Conservation (phyloP, 1,284 basidiomycete species). For the Ustilago bromivora region DNA sequence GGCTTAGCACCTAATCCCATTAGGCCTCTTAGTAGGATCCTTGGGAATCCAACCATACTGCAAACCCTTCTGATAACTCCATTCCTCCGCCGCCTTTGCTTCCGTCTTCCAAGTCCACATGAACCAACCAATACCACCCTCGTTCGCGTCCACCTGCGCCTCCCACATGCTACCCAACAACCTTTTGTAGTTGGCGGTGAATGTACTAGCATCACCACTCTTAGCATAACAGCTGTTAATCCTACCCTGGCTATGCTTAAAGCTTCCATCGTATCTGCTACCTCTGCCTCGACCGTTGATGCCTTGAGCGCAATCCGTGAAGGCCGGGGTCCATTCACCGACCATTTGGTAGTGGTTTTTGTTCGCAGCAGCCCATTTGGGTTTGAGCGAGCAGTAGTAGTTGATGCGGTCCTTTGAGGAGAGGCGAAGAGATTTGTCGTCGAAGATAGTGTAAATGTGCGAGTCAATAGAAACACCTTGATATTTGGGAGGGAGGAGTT, state of each 20-base stretch:
- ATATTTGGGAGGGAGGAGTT: conserved; percentile 74
- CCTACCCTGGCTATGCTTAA: conserved; percentile 64
- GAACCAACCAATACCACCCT: conserved; percentile 77
- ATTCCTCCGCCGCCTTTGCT: conserved; percentile 60
- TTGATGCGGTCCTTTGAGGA: conserved; percentile 52
- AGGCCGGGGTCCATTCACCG: conserved; percentile 72
- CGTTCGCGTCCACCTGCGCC: conserved; percentile 74
- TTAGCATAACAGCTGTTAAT: conserved; percentile 80
- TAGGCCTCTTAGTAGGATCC: conserved; percentile 47
- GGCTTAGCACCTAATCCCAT: conserved; percentile 30
- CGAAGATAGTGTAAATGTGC: conserved; percentile 68
- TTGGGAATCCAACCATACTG: conserved; percentile 64
- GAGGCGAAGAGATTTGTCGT: conserved; percentile 36
- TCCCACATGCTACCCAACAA: conserved; percentile 87
- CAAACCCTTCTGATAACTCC: conserved; percentile 67
- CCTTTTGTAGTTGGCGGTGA: conserved; percentile 83
- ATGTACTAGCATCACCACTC: conserved; percentile 79
- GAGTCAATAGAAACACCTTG: conserved; percentile 81
- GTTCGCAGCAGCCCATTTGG: conserved; percentile 52
- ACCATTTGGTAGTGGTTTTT: conserved; percentile 60
- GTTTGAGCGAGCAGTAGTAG: conserved; percentile 60
- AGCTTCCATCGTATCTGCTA: conserved; percentile 84
- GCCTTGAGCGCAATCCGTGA: conserved; percentile 87
- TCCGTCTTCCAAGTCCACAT: conserved; percentile 85
- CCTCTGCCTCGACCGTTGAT: conserved; percentile 76